Conservation (phyloP, 2,329 filamentous ascomycete species). For the Aspergillus pseudoviridinutans region DNA sequence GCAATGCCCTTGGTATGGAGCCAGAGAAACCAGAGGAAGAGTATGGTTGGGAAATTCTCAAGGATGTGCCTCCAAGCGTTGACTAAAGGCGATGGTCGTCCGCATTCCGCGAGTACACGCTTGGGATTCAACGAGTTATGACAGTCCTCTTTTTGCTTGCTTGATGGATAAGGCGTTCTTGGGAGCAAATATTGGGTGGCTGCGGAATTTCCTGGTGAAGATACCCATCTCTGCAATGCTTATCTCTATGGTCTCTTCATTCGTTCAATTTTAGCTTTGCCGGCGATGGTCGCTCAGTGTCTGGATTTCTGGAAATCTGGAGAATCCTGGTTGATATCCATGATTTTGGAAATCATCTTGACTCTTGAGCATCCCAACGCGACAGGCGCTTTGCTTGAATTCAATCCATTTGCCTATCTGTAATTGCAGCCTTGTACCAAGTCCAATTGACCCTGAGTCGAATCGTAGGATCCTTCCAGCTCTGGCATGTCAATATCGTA, state of each 20-base stretch:
- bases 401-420: neutral
- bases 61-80: slow-evolving; percentile 35
- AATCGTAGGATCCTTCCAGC: neutral
- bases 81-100: slow-evolving; percentile 20
- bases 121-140: slow-evolving; percentile 17
- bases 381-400: neutral
- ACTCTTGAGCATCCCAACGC: neutral
- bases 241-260: slow-evolving; percentile 12
- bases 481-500: neutral
- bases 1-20: slow-evolving; percentile 47
- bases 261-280: neutral
- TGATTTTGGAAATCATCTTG: slow-evolving; percentile 2
- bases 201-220: slow-evolving; percentile 17
- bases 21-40: slow-evolving; percentile 47
- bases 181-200: slow-evolving; percentile 14
- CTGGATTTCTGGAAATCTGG: slow-evolving; percentile 1
- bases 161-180: slow-evolving; percentile 18
- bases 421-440: neutral
- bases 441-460: neutral
- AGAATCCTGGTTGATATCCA: slow-evolving; percentile 3
- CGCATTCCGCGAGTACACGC: neutral
- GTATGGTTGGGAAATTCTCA: slow-evolving; percentile 47
- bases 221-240: slow-evolving; percentile 22
- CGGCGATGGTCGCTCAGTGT: neutral
- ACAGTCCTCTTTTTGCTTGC: slow-evolving; percentile 10